A percentile compares a stretch with the other conserved stretches of the same genome.
Conservation (phyloP, 495 filamentous ascomycete species). For the Clohesyomyces aquaticus region DNA sequence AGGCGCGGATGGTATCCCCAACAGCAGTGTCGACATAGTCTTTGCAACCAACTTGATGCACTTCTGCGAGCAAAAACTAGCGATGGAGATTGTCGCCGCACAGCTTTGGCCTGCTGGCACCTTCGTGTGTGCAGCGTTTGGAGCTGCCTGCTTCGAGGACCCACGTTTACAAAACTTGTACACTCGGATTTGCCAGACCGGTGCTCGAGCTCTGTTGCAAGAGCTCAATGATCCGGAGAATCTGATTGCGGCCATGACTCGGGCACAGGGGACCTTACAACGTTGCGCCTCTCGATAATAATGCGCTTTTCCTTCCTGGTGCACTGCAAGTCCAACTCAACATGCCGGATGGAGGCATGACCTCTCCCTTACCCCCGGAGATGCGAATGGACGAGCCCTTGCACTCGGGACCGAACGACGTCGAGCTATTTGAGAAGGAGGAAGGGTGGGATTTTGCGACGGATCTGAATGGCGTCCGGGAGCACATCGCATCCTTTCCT, state of each 20-base stretch:
- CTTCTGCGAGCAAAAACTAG: conserved; percentile 29
- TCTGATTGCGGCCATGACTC: conserved; percentile 3
- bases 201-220: not conserved
- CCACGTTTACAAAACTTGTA: not conserved
- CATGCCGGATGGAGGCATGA: conserved; percentile 9
- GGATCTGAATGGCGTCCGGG: too few relatives aligned
- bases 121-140: conserved; percentile 31
- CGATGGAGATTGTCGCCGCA: conserved; percentile 26
- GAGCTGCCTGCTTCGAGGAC: conserved; percentile 30
- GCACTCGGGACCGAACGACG: too few relatives aligned
- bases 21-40: conserved; percentile 35
- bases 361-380: conserved; percentile 4
- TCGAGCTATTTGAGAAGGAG: too few relatives aligned
- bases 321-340: conserved; percentile 34
- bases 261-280: conserved; percentile 24
- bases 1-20: conserved; percentile 28
- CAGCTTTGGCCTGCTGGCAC: conserved; percentile 38
- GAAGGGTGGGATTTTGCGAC: too few relatives aligned
- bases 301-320: conserved; percentile 25
- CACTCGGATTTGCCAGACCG: not conserved
- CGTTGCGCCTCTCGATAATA: conserved; percentile 29
- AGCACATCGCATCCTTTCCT: too few relatives aligned
- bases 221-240: not conserved
- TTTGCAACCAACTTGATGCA: conserved; percentile 39
- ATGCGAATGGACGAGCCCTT: not conserved